These are phyloP conservation scores for Penicillium coprophilum DNA, from an alignment of 495 filamentous ascomycete genomes.

Conservation along the genomic window DNA sequence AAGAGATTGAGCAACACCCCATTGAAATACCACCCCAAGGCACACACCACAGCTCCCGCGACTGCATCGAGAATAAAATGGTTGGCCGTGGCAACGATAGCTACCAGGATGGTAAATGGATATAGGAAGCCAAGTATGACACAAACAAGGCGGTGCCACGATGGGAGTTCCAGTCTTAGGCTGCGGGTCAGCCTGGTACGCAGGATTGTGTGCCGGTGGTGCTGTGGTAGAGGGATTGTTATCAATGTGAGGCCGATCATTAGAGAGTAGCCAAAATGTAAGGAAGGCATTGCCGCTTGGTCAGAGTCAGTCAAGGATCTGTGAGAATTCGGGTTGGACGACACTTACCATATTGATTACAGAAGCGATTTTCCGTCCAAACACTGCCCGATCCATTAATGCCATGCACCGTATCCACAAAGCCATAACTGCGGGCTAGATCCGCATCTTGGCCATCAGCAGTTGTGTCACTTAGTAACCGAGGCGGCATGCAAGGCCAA, in stretches of 20 bases:
- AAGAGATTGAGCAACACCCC: constrained; percentile 58
- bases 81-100: constrained; percentile 72
- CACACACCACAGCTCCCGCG: constrained; percentile 60
- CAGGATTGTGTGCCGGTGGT: constrained; percentile 29
- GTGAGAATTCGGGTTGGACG: background rate
- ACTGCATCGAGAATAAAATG: constrained; percentile 73
- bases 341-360: constrained; percentile 58
- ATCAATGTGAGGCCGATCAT: constrained; percentile 70
- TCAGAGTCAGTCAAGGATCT: constrained; percentile 4
- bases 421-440: constrained; percentile 60
- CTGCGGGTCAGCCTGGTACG: constrained; percentile 22
- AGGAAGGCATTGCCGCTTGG: constrained; percentile 73
- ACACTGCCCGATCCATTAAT: constrained; percentile 60
- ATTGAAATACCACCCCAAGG: constrained; percentile 59
- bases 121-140: constrained; percentile 59
- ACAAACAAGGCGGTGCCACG: constrained; percentile 48
- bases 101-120: constrained; percentile 61
- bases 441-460: constrained; percentile 43
- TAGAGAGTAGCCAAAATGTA: constrained; percentile 79
- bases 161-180: constrained; percentile 34
- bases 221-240: constrained; percentile 47
- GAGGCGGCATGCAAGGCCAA: constrained; percentile 81
- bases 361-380: constrained; percentile 73
- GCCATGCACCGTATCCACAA: constrained; percentile 74
- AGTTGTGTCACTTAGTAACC: constrained; percentile 58